Evolutionary conservation across 495 filamentous ascomycete species (phyloP), one percentile per base, ranked within the genome.

Genomic region (Aspergillus funiculosus): DNA sequence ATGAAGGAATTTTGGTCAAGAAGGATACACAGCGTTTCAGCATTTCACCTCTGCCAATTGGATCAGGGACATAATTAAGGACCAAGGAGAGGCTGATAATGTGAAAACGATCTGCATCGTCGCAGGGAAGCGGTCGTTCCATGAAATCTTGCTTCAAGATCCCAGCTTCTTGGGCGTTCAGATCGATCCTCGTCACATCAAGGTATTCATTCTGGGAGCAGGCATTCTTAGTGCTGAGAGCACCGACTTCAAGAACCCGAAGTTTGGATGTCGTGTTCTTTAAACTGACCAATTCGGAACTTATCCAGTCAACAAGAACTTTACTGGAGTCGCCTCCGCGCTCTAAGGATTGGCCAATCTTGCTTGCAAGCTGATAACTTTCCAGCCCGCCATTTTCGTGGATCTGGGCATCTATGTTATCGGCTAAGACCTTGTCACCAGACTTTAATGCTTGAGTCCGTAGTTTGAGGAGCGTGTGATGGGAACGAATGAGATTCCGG

Each of bases 111-210:
- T 91, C 82, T 0, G 68, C 62, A 22, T 76, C 70, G 38, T 66
- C 55, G 6, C 39, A 42, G 0, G 91, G 91, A 13, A 92, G 63
- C 5, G 89, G 86, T 25, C 87, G 73, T 57, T 86, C 67, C 90
- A 99, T 97, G 56, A 99, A 97, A 63, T 99, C 87, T 58, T 97
- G 89, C 59, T 88, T 74, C 48, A 78, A 54, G 48, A 99, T 97
- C 2, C 79, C 81, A 0, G 82, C 72, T 40, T 81, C 80, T 52
- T 91, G 88, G 39, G 88, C 89, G 65, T 90, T 83, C 30, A 99
- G 69, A 64, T 99, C 92, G 60, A 99, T 97, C 40, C 89, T 75
- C 42, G 82, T 81, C 30, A 95, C 78, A 35, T 85, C 75, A 57
- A 95, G 84, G 30, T 75, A 49, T 2, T 64, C 63, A 35, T 82